phyloP scores from a whole-genome alignment of 2,329 filamentous ascomycete genomes.

The Diaporthe sp. region DNA sequence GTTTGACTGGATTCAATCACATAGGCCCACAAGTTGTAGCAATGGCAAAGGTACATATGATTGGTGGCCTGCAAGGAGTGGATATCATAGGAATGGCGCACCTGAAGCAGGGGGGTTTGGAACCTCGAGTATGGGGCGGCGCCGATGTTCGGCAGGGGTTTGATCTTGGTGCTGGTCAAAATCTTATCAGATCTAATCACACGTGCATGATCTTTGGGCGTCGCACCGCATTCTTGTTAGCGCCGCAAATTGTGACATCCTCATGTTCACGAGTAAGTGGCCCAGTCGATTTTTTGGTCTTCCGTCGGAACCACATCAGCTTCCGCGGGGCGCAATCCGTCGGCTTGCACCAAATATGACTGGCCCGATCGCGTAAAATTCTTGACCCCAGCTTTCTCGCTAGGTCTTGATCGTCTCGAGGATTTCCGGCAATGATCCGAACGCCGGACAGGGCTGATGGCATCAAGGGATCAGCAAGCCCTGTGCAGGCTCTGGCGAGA shows the following conservation, averaged over 20 bases:
- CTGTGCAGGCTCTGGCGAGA: background rate
- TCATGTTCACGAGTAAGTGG: background rate
- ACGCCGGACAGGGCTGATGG: slow-evolving; percentile 12
- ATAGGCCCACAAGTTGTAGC: background rate
- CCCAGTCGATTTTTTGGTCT: background rate
- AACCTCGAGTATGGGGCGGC: background rate
- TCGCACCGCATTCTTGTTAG: background rate
- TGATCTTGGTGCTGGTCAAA: background rate
- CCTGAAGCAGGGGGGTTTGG: background rate
- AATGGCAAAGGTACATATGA: background rate
- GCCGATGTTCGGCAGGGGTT: background rate
- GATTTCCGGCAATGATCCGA: background rate
- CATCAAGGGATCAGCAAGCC: background rate
- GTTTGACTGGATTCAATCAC: background rate
- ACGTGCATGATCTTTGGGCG: background rate
- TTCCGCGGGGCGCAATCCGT: background rate
- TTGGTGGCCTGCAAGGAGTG: background rate
- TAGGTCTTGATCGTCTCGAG: background rate
- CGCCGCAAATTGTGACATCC: background rate
- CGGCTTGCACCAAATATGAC: background rate
- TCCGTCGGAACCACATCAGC: background rate
- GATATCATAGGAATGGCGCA: background rate
- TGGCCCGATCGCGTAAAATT: background rate
- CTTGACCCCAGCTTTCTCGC: background rate
- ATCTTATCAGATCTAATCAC: slow-evolving; percentile 11